Base-by-base conservation (phyloP, 2,329 filamentous ascomycete species). In the Lachnellula cervina region DNA sequence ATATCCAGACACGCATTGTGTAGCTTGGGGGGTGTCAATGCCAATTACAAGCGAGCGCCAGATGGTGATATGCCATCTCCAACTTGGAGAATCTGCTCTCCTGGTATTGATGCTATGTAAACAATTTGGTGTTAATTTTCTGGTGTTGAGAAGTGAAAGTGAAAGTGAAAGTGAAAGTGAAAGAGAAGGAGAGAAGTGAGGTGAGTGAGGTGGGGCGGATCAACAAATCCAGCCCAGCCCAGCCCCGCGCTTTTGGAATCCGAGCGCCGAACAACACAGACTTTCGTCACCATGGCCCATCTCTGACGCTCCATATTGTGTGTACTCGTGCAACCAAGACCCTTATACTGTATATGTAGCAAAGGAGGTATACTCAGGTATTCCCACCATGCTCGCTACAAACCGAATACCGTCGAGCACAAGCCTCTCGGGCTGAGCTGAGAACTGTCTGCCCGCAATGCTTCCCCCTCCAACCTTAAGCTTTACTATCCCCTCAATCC, bases 401-500 rank as follows among this genome's bases (percentile, higher is more conserved):
- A 44, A 21, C 11, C 42, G 19, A 21, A 21, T 17, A n/a, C 42
- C 42, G 23, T 44, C 19, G 47, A 59, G 40, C 43, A 21, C 50
- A 40, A 52, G 47, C 43, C 32, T 49, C 47, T 3, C 35, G 52
- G 57, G 53, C 60, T 51, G 52, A 21, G 25, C 25, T 28, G 25
- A 28, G 25, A 7, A 28, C 25, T 48, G 56, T 55, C 45, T 43
- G 56, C 55, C 58, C 57, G 50, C 48, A 56, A 81, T 80, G 76
- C 79, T 84, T 53, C 81, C 81, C 52, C 74, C 77, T 62, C 82
- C 83, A 34, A 77, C 77, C 45, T 67, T 86, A 60, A 82, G 80
- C 65, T 89, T 97, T 69, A 87, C 84, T 21, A 84, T 97, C 55
- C 92, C 92, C 34, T 96, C 91, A 56, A 73, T 96, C 51, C 81